phyloP scores from a whole-genome alignment of 192 early-diverging fungal genomes.

The Obelidium mucronatum region DNA sequence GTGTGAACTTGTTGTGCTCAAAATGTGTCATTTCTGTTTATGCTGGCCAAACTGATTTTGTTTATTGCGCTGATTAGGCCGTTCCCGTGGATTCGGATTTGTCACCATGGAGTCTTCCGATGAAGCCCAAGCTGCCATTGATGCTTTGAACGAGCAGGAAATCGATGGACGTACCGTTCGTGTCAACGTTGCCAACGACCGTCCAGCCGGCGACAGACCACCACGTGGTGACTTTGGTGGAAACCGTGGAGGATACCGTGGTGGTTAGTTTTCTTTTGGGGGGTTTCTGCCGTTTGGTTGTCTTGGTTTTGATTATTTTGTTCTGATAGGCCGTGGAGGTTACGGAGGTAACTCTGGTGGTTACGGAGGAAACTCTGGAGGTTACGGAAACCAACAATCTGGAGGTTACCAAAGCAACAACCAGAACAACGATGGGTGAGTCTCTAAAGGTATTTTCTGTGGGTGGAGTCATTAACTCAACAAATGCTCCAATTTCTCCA shows the following conservation, averaged over 20 bases:
- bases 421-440: constrained; percentile 28
- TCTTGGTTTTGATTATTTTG: too few species aligned
- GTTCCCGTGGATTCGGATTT: constrained; percentile 90
- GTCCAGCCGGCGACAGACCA: constrained; percentile 37
- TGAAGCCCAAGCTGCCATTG: constrained; percentile 61
- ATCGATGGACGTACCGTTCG: constrained; percentile 85
- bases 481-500: constrained; percentile 10
- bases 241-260: constrained; percentile 46
- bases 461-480: neutral
- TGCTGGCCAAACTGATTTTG: too few species aligned
- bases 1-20: too few species aligned
- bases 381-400: constrained; percentile 24
- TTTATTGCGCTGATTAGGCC: too few species aligned
- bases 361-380: constrained; percentile 36
- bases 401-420: constrained; percentile 4
- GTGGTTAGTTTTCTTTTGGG: constrained; percentile 36
- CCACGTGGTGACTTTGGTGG: constrained; percentile 33
- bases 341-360: constrained; percentile 31
- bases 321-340: constrained; percentile 25
- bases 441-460: neutral
- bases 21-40: too few species aligned
- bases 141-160: constrained; percentile 69
- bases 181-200: constrained; percentile 75
- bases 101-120: constrained; percentile 63
- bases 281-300: too few species aligned